phyloP scores from a whole-genome alignment of 345 rosid genomes.

The thale cress (Arabidopsis thaliana) region DNA sequence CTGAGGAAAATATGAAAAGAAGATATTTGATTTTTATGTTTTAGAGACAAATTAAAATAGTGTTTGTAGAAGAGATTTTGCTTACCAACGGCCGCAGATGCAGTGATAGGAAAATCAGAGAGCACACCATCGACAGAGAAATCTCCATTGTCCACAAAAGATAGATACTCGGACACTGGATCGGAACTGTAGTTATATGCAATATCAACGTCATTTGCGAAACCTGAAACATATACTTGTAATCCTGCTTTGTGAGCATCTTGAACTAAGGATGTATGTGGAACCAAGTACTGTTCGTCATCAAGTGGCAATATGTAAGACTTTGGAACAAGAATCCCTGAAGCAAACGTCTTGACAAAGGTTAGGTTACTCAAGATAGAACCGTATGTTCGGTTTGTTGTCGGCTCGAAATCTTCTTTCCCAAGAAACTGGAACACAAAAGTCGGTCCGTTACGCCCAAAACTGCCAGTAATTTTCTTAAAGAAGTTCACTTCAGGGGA shows the following conservation, averaged over 20 bases:
- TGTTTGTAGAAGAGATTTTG: constrained; percentile 1
- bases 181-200: constrained; percentile 77
- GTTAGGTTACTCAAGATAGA: constrained; percentile 62
- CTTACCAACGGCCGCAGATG: constrained; percentile 67
- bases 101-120: constrained; percentile 79
- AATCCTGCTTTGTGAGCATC: constrained; percentile 85
- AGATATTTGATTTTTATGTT: background rate
- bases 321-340: constrained; percentile 84
- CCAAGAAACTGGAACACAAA: constrained; percentile 64
- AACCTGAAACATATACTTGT: constrained; percentile 69
- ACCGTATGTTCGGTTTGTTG: constrained; percentile 69
- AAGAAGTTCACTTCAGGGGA: constrained; percentile 79
- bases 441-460: constrained; percentile 49
- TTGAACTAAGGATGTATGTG: constrained; percentile 57
- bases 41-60: background rate
- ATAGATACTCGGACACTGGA: constrained; percentile 67
- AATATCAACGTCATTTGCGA: constrained; percentile 60
- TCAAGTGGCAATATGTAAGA: constrained; percentile 68
- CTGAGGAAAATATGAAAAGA: constrained; percentile 49
- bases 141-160: constrained; percentile 65
- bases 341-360: constrained; percentile 75
- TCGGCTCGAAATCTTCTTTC: constrained; percentile 55
- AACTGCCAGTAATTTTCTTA: constrained; percentile 48
- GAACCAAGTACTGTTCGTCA: constrained; percentile 49
- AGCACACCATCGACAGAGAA: constrained; percentile 86